Conservation (phyloP, 1,139 yeast species). For the Chernovozyma aurita region DNA sequence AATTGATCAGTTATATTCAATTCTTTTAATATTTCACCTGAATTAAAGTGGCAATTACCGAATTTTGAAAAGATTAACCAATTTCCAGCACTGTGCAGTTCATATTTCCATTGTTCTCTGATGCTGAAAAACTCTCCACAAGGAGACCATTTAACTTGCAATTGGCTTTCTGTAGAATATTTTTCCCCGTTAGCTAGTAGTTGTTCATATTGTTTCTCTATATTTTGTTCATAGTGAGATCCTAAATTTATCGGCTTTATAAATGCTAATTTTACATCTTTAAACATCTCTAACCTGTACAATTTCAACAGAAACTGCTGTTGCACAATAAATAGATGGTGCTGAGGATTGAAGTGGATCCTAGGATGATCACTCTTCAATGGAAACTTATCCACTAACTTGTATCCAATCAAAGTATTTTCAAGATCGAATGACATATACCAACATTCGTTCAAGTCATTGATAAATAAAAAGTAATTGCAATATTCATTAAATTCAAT, state of each 20-base stretch:
- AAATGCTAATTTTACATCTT: slow-evolving; percentile 2
- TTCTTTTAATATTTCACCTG: slow-evolving; percentile 23
- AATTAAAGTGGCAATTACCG: slow-evolving; percentile 30
- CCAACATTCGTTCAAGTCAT: slow-evolving; percentile 29
- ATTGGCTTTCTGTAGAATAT: neutral
- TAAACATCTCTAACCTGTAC: slow-evolving; percentile 1
- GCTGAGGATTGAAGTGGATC: slow-evolving; percentile 25
- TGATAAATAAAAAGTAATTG: slow-evolving; percentile 29
- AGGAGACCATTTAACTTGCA: slow-evolving; percentile 27
- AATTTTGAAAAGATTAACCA: slow-evolving; percentile 37
- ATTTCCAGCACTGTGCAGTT: slow-evolving; percentile 2
- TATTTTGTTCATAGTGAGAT: neutral
- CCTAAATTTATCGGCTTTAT: slow-evolving; percentile 1
- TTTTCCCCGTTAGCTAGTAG: too few species aligned
- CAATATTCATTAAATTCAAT: slow-evolving; percentile 23
- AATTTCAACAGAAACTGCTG: neutral
- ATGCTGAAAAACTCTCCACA: slow-evolving; percentile 32
- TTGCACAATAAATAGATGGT: slow-evolving; percentile 18
- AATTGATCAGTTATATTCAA: slow-evolving; percentile 13
- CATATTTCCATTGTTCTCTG: slow-evolving; percentile 16
- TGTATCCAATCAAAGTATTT: slow-evolving; percentile 14
- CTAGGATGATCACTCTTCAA: too few species aligned
- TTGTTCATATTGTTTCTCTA: too few species aligned
- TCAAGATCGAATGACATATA: slow-evolving; percentile 17
- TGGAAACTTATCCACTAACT: too few species aligned